A percentile compares a stretch with the other conserved stretches of the same genome.
Evolutionary conservation across 306 rosid genomes (phyloP).

Genomic region (Myrica gale): DNA sequence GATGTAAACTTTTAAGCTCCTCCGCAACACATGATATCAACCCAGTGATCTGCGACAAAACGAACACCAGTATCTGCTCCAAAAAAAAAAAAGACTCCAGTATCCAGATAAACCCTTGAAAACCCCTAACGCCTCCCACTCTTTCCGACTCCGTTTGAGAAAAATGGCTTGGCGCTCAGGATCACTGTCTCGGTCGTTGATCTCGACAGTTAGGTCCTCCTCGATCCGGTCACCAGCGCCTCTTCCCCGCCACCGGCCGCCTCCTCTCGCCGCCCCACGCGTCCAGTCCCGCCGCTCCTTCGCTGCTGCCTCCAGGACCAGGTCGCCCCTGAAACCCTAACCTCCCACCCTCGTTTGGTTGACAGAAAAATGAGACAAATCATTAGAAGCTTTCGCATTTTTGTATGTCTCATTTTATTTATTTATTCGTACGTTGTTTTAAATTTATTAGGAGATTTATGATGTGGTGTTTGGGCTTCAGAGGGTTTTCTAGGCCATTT

Average conservation of each 20-base stretch:
- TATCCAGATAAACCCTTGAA: conserved; percentile 53
- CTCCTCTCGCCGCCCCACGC: conserved; percentile 63
- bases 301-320: conserved; percentile 55
- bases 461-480: neutral
- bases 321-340: neutral
- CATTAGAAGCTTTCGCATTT: neutral
- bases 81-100: too few relatives aligned
- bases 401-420: neutral
- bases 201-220: conserved; percentile 63
- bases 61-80: too few relatives aligned
- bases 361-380: too few relatives aligned
- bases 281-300: conserved; percentile 60
- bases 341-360: neutral
- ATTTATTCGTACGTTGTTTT: neutral
- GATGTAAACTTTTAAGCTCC: neutral
- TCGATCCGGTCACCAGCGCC: conserved; percentile 58
- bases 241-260: conserved; percentile 62
- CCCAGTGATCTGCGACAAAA: too few relatives aligned
- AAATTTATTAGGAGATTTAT: neutral
- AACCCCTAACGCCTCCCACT: conserved; percentile 37
- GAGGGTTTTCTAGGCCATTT: neutral
- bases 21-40: too few relatives aligned
- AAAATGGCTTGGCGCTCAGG: conserved; percentile 77
- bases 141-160: conserved; percentile 18
- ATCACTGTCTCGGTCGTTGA: conserved; percentile 65